Evolutionary conservation across 2,329 filamentous ascomycete genomes (phyloP).

Genomic region (Aspergillus pseudoviridinutans): DNA sequence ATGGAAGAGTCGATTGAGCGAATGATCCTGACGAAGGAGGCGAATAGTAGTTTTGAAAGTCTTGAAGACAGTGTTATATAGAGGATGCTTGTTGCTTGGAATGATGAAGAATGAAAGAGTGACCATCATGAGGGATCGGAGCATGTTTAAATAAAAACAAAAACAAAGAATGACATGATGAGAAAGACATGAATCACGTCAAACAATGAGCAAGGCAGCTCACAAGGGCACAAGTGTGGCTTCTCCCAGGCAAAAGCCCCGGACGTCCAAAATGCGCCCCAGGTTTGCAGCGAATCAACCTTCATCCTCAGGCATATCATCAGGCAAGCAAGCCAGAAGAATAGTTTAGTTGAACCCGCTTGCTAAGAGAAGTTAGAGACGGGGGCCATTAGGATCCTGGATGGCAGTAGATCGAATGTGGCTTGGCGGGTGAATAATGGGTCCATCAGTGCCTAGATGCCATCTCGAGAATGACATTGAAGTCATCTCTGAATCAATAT

Average conservation of each 20-base stretch:
- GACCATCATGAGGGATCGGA: neutral
- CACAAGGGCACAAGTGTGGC: neutral
- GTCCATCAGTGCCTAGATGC: neutral
- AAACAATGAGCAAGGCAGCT: neutral
- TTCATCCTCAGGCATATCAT: neutral
- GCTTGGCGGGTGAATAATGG: neutral
- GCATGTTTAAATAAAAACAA: neutral
- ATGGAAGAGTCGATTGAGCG: neutral
- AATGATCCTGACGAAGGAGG: neutral
- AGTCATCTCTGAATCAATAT: neutral
- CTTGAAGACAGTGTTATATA: neutral
- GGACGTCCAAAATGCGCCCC: neutral
- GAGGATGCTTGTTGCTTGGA: neutral
- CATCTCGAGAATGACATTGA: neutral
- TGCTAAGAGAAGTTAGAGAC: neutral
- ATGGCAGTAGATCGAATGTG: neutral
- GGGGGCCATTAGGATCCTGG: neutral
- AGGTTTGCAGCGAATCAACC: neutral
- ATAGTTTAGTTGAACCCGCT: neutral
- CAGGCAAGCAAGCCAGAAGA: neutral
- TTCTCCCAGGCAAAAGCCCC: neutral
- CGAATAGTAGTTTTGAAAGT: neutral
- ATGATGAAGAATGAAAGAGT: neutral
- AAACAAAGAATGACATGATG: neutral
- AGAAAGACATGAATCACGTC: neutral